A percentile compares a stretch with the other conserved stretches of the same genome.
Evolutionary conservation across 352 stramenopile genomes (phyloP).

Genomic region (Phytopythium vexans): DNA sequence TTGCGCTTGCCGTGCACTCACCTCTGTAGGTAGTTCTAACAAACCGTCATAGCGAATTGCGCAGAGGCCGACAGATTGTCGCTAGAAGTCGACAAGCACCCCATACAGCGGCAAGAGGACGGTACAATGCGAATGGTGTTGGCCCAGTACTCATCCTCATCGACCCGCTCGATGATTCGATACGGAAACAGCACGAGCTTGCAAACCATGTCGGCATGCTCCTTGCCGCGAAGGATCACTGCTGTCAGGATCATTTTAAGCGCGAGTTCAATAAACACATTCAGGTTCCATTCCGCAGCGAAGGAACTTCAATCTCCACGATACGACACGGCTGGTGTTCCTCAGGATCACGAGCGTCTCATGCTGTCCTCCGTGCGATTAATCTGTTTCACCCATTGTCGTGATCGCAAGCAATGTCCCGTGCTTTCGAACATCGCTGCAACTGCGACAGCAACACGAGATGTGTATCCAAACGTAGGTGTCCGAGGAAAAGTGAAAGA

Average conservation of each 20-base stretch:
- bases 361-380: too few relatives aligned
- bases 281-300: not conserved
- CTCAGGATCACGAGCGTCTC: too few relatives aligned
- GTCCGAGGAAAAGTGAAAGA: too few relatives aligned
- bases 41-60: not conserved
- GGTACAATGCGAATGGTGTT: slow-evolving; percentile 37
- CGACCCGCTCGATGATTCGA: slow-evolving; percentile 39
- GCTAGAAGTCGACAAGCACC: slow-evolving; percentile 48
- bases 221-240: slow-evolving; percentile 40
- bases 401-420: too few relatives aligned
- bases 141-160: slow-evolving; percentile 26
- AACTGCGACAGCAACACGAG: too few relatives aligned
- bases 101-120: slow-evolving; percentile 27
- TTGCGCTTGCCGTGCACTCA: too few relatives aligned
- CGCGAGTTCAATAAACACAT: slow-evolving; percentile 30
- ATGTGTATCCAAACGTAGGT: too few relatives aligned
- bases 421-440: too few relatives aligned
- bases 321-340: too few relatives aligned
- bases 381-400: too few relatives aligned
- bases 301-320: too few relatives aligned
- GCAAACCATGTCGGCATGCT: slow-evolving; percentile 34
- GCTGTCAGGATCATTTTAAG: slow-evolving; percentile 41
- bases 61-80: slow-evolving; percentile 28
- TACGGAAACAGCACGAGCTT: slow-evolving; percentile 30
- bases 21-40: too few relatives aligned